phyloP scores from a whole-genome alignment of 2,329 filamentous ascomycete genomes.

The Cladophialophora carrionii region DNA sequence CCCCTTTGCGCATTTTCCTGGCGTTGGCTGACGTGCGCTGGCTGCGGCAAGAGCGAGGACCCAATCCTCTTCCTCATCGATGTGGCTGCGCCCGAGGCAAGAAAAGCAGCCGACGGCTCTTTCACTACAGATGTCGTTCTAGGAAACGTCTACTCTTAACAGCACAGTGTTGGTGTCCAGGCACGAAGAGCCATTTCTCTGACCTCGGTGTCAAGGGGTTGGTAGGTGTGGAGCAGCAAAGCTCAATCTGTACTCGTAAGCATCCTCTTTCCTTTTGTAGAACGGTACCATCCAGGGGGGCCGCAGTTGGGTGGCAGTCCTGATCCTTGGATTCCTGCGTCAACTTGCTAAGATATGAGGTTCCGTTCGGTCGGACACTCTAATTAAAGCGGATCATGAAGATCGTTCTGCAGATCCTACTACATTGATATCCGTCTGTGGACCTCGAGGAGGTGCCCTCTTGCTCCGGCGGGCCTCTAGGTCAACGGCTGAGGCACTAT shows the following conservation, averaged over 20 bases:
- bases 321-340: neutral
- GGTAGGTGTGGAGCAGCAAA: neutral
- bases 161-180: neutral
- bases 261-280: neutral
- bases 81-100: neutral
- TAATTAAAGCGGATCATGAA: conserved; percentile 7
- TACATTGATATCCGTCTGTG: conserved; percentile 4
- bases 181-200: neutral
- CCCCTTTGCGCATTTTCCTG: neutral
- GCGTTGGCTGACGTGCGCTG: neutral
- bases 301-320: neutral
- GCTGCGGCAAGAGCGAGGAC: neutral
- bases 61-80: neutral
- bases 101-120: neutral
- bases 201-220: neutral
- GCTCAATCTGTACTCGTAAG: neutral
- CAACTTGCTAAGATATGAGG: neutral
- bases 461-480: neutral
- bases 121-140: neutral
- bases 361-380: conserved; percentile 11
- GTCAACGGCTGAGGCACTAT: neutral
- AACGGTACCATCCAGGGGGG: neutral
- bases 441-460: neutral
- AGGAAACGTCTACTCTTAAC: neutral
- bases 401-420: conserved; percentile 20